Evolutionary conservation across 805 yeast species (phyloP).

Genomic region (Jamesozyma lodderae): DNA sequence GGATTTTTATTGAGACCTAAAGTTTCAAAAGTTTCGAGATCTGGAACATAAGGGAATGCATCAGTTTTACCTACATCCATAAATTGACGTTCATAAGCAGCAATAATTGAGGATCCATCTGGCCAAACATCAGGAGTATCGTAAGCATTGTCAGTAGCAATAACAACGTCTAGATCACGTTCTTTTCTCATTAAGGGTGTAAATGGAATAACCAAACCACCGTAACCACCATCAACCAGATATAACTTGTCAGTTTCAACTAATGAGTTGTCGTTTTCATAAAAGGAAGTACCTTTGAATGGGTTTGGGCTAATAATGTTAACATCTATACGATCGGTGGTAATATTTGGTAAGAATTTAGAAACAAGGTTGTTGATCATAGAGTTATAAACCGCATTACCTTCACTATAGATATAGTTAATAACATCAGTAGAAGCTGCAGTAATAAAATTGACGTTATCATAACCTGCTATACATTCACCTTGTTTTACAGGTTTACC

Average conservation of each 20-base stretch:
- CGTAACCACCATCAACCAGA: conserved; percentile 69
- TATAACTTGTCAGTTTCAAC: conserved; percentile 36
- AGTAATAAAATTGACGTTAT: conserved; percentile 70
- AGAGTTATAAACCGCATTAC: conserved; percentile 41
- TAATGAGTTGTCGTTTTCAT: conserved; percentile 29
- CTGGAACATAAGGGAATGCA: conserved; percentile 77
- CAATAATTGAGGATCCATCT: conserved; percentile 49
- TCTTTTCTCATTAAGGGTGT: conserved; percentile 52
- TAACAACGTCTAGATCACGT: conserved; percentile 50
- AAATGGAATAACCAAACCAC: conserved; percentile 53
- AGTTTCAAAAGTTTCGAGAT: conserved; percentile 46
- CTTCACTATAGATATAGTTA: conserved; percentile 50
- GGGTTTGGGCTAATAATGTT: conserved; percentile 75
- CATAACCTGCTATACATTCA: conserved; percentile 58
- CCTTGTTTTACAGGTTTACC: conserved; percentile 44
- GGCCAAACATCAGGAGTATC: conserved; percentile 60
- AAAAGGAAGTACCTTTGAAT: conserved; percentile 38
- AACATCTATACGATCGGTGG: conserved; percentile 2
- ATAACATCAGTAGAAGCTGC: conserved; percentile 79
- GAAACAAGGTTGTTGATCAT: conserved; percentile 31
- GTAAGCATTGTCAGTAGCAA: conserved; percentile 62
- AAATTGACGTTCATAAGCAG: conserved; percentile 54
- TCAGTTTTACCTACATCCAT: conserved; percentile 44
- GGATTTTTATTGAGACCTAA: conserved; percentile 59
- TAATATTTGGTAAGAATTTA: conserved; percentile 30